Conservation (phyloP, 768 basidiomycete genomes). For the Naematelia aurantialba region DNA sequence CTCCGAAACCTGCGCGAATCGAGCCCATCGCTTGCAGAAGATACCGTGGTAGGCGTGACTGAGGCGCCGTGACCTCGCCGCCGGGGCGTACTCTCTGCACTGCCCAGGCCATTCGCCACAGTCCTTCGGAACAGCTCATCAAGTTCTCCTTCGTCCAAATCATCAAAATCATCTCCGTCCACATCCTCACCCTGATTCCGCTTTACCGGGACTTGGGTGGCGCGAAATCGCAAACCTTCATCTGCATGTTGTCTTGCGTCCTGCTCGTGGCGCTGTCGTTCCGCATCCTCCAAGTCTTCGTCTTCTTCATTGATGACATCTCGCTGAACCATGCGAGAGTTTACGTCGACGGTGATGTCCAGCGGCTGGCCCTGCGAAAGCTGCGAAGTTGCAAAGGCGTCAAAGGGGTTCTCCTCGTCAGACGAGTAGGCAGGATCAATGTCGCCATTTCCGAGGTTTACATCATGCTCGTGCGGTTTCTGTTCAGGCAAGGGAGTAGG, state of each 20-base stretch:
- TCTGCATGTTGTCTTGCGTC: constrained; percentile 36
- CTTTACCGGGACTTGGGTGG: constrained; percentile 29
- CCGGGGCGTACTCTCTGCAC: constrained; percentile 7
- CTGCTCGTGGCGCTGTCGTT: constrained; percentile 19
- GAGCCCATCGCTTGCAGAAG: constrained; percentile 8
- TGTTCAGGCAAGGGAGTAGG: background rate
- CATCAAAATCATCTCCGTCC: constrained; percentile 4
- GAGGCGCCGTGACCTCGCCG: constrained; percentile 9
- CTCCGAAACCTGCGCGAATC: constrained; percentile 17
- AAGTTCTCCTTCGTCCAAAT: constrained; percentile 40
- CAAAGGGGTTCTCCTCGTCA: constrained; percentile 37
- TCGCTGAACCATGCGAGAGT: constrained; percentile 23
- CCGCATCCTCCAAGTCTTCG: constrained; percentile 39
- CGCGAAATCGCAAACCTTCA: constrained; percentile 29
- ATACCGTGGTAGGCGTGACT: constrained; percentile 24
- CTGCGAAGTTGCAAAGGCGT: constrained; percentile 35
- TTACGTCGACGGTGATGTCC: constrained; percentile 31
- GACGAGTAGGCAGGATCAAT: constrained; percentile 46
- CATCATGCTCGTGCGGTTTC: background rate
- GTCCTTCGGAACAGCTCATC: constrained; percentile 34
- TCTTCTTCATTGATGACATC: constrained; percentile 46
- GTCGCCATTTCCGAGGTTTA: constrained; percentile 49
- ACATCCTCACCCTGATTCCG: constrained; percentile 14
- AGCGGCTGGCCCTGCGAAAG: constrained; percentile 20
- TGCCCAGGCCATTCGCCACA: constrained; percentile 19